Evolutionary conservation across 1,284 basidiomycete genomes (phyloP).

Genomic region (Puccinia horiana): DNA sequence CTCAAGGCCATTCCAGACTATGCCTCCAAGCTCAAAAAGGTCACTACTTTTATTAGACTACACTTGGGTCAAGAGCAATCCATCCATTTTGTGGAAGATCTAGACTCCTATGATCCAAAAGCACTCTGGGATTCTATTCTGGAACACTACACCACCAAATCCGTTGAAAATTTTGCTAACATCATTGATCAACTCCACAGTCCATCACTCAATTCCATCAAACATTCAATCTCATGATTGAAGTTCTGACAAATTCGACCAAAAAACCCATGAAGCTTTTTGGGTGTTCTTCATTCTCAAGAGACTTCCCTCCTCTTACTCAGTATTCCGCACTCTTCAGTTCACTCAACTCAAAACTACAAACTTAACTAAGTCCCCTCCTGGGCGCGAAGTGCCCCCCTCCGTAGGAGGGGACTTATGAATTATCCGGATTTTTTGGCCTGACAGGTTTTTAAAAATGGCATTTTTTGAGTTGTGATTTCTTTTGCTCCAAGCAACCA

Average conservation of each 20-base stretch:
- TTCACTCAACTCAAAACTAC: neutral
- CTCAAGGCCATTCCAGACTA: neutral
- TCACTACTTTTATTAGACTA: neutral
- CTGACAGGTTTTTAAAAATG: no score
- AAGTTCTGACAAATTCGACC: neutral
- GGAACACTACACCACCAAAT: neutral
- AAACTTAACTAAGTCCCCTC: no score
- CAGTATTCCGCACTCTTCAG: neutral
- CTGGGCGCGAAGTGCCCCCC: no score
- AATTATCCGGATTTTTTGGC: no score
- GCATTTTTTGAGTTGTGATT: no score
- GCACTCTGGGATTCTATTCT: neutral
- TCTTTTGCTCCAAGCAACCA: no score
- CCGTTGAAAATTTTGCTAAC: neutral
- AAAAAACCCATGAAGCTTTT: neutral
- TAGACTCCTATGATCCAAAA: neutral
- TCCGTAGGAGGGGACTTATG: no score
- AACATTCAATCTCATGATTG: neutral
- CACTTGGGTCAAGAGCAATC: neutral
- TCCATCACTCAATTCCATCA: neutral
- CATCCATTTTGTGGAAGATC: neutral
- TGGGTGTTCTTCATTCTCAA: slow-evolving; percentile 2
- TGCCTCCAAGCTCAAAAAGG: neutral
- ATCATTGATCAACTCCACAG: neutral
- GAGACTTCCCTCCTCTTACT: neutral